phyloP scores from a whole-genome alignment of 352 stramenopile species.

The Elongisporangium undulatum region DNA sequence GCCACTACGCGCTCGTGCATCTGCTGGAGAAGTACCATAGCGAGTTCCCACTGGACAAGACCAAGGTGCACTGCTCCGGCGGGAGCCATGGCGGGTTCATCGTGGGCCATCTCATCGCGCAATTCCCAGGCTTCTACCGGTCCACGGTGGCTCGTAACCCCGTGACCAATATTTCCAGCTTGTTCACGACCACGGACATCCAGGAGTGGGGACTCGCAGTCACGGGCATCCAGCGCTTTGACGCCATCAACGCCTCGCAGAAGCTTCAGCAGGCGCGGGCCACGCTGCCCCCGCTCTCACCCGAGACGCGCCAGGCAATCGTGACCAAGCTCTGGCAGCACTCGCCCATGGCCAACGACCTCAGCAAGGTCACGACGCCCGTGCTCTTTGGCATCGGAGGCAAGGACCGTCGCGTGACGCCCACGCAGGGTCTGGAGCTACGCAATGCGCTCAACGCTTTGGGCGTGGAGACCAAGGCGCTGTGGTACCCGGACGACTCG shows the following conservation, averaged over 20 bases:
- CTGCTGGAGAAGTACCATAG: conserved; percentile 49
- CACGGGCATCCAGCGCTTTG: conserved; percentile 77
- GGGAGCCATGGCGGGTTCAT: conserved; percentile 96
- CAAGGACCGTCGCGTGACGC: conserved; percentile 89
- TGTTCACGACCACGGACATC: conserved; percentile 95
- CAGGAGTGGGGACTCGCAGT: conserved; percentile 94
- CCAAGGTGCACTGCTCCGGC: conserved; percentile 89
- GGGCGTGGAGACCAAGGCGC: conserved; percentile 42
- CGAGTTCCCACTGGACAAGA: conserved; percentile 46
- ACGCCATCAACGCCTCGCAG: conserved; percentile 76
- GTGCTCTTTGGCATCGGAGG: conserved; percentile 90
- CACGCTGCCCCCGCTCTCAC: conserved; percentile 26
- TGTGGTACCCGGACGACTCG: conserved; percentile 77
- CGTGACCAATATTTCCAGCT: conserved; percentile 92
- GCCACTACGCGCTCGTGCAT: conserved; percentile 75
- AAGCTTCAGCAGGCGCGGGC: conserved; percentile 27
- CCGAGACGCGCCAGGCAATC: conserved; percentile 46
- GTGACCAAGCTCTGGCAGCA: conserved; percentile 86
- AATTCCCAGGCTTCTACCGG: conserved; percentile 94
- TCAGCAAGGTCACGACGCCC: conserved; percentile 85
- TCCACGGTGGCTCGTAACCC: conserved; percentile 89
- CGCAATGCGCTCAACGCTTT: conserved; percentile 80
- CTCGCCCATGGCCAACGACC: conserved; percentile 81
- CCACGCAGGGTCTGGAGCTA: conserved; percentile 91
- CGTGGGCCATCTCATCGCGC: conserved; percentile 87